Base-by-base conservation (phyloP, 2,329 filamentous ascomycete species). In the Aspergillus amoenus region DNA sequence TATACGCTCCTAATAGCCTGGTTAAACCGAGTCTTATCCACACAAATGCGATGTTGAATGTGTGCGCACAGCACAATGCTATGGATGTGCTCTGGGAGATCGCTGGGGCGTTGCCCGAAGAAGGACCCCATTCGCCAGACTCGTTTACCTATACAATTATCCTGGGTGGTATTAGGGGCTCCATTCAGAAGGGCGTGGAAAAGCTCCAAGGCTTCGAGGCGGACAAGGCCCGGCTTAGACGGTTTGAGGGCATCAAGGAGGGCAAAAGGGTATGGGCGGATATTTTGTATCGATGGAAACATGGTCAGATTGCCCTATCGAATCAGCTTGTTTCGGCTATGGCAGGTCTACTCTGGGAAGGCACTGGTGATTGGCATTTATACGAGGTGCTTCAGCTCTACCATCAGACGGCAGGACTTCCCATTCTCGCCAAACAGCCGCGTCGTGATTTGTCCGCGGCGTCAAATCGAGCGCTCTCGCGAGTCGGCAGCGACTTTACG, bases 11-110 rank as follows among this genome's bases (percentile, higher is more conserved):
- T 5, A 30, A 47, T 5, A 34, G 27, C 11, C 15, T n/a, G 6
- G 79, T 95, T 50, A 81, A 86, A 62, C 88, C 90, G 15, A 90
- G 87, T 64, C 88, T 88, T 37, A 89, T 91, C 56, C 94, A 97
- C 69, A 86, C 90, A 61, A 99, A 99, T 70, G 90, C 93, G 9
- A 85, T 92, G n/a, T 78, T 99, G 44, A 86, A 87, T 57, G 89
- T 94, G 8, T 97, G 93, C 71, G 84, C 88, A 47, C 82, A 85
- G 56, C 88, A 89, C 4, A 73, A 81, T 12, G 88, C 97, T 69
- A 81, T 96, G 72, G 91, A 96, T 64, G 84, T 87, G 15, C 77
- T 97, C 64, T 96, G 94, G 81, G 82, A 83, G 54, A 82, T 97
- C 61, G 84, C 88, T 43, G 82, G 85, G n/a, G 85, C 87, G 32